A percentile compares a stretch with the other conserved stretches of the same genome.
Evolutionary conservation across 805 yeast species (phyloP).

Genomic region (Starmera dryadoides): DNA sequence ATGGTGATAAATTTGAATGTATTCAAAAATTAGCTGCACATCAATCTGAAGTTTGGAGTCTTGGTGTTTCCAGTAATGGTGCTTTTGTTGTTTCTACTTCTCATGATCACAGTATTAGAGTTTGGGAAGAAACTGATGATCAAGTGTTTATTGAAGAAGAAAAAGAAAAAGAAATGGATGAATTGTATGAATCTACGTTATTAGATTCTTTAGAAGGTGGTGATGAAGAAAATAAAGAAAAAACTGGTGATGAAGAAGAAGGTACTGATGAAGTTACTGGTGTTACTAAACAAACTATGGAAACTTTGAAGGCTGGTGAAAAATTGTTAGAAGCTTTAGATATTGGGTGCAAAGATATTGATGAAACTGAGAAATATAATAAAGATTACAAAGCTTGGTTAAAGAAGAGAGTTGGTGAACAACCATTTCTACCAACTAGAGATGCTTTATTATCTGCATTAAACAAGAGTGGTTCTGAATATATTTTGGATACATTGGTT

Average conservation of each 20-base stretch:
- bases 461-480: constrained; percentile 62
- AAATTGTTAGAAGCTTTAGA: constrained; percentile 88
- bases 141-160: constrained; percentile 97
- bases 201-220: constrained; percentile 59
- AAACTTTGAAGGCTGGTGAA: constrained; percentile 92
- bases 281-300: constrained; percentile 79
- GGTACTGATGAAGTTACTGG: constrained; percentile 48
- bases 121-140: constrained; percentile 93
- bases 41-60: constrained; percentile 90
- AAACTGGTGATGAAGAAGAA: constrained; percentile 27
- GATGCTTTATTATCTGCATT: constrained; percentile 72
- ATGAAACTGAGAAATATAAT: constrained; percentile 43
- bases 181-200: constrained; percentile 76
- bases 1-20: constrained; percentile 93
- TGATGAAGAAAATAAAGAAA: constrained; percentile 27
- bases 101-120: constrained; percentile 87
- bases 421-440: constrained; percentile 54
- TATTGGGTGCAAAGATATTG: constrained; percentile 66
- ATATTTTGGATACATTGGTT: constrained; percentile 64
- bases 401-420: constrained; percentile 35
- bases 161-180: constrained; percentile 92
- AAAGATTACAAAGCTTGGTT: constrained; percentile 33
- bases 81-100: constrained; percentile 71
- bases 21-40: constrained; percentile 83
- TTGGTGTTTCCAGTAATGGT: constrained; percentile 72